Evolutionary conservation across 192 early-diverging fungal species (phyloP), one percentile per base, ranked within the genome.

Genomic region (Funneliformis mosseae): DNA sequence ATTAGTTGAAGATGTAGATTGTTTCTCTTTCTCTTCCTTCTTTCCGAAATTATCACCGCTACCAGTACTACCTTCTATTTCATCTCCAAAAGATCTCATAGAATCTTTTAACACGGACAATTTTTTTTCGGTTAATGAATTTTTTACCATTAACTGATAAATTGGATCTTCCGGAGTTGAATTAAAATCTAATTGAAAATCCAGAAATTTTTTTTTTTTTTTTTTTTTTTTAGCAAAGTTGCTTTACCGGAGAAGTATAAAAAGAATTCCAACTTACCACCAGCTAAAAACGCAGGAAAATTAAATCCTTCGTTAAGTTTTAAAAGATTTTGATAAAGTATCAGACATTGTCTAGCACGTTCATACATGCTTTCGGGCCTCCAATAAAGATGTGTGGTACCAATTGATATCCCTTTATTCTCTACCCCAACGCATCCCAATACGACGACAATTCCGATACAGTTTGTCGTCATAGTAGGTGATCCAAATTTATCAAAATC

Each of bases 321-420:
- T 14, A 63, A 12, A 33, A 77, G 41, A 43, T 45, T 61, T 41
- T 77, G 59, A 63, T 5, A 41, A 23, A 77, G 25, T 41, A 77
- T 63, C 10, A 63, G 14, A 63, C 50, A 63, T 39, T 77, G 76
- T 39, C 76, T 77, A 33, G 59, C 11, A 60, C 76, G 76, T 64
- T 77, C 76, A 77, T 77, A 77, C 76, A 77, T 77, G 16, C 76
- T 41, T 63, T 77, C 14, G 11, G 76, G 76, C 63, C 76, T 60
- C 76, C 76, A 77, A 63, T 77, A 77, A 18, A 77, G 61, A 62
- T 77, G 76, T 18, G 76, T 77, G 18, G 76, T 77, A 23, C 76
- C 61, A 41, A 77, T 63, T 8, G 63, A 39, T 12, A 77, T 14
- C 7, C 76, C 76, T 48, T 50, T 25, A 60, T 21, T 41, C 11